phyloP scores from a whole-genome alignment of 2,329 filamentous ascomycete species.

The Basipetospora chlamydospora region DNA sequence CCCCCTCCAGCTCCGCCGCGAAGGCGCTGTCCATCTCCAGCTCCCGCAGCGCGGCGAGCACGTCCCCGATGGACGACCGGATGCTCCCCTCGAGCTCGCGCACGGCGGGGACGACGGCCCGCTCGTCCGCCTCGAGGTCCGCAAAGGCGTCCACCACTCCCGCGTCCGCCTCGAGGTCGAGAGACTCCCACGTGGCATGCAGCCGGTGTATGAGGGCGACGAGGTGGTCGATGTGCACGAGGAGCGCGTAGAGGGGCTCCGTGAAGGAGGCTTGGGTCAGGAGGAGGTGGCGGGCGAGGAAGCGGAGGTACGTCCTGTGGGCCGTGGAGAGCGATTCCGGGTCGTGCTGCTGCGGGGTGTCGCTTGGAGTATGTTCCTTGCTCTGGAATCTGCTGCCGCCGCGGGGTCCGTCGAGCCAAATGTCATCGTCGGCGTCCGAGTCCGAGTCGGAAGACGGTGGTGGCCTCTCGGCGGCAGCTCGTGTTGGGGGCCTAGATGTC shows the following conservation, averaged over 20 bases:
- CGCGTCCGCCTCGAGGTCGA: conserved; percentile 70
- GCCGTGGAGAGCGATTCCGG: conserved; percentile 72
- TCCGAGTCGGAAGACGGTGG: conserved; percentile 21
- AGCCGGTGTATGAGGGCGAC: conserved; percentile 63
- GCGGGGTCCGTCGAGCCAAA: too few relatives aligned
- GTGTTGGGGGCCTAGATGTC: too few relatives aligned
- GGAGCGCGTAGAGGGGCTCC: conserved; percentile 47
- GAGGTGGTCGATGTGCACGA: conserved; percentile 67
- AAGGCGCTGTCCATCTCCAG: conserved; percentile 31
- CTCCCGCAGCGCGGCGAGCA: conserved; percentile 40
- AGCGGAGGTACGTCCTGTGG: conserved; percentile 61
- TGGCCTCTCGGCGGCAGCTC: background rate
- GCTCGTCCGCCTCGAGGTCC: conserved; percentile 59
- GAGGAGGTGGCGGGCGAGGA: conserved; percentile 51
- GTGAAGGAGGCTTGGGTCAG: conserved; percentile 51
- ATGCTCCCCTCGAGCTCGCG: conserved; percentile 48
- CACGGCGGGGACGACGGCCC: conserved; percentile 50
- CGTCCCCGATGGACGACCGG: conserved; percentile 50
- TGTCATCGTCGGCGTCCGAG: too few relatives aligned
- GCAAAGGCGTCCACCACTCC: conserved; percentile 65
- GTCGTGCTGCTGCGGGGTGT: conserved; percentile 38
- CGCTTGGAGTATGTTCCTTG: conserved; percentile 8
- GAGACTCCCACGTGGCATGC: conserved; percentile 58
- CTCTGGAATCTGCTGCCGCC: conserved; percentile 7
- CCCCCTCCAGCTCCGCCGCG: conserved; percentile 27